These are phyloP conservation scores for Pestalotiopsis sp. DNA, from an alignment of 2,329 filamentous ascomycete genomes.

Conservation along the genomic window DNA sequence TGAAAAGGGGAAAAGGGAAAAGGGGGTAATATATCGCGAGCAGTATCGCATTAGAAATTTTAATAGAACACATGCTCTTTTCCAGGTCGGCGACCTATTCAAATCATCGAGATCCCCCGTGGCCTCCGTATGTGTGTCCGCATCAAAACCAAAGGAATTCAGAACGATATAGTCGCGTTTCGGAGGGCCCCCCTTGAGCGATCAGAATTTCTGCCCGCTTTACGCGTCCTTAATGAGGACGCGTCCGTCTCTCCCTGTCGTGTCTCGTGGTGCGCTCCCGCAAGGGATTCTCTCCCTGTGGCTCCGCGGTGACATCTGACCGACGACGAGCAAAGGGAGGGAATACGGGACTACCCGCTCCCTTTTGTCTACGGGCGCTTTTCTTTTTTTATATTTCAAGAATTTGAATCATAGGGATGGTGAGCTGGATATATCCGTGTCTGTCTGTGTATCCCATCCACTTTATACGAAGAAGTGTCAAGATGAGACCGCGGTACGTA, in stretches of 20 bases:
- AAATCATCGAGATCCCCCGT: neutral
- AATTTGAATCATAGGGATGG: too few relatives aligned
- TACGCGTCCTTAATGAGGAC: too few relatives aligned
- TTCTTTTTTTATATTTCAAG: too few relatives aligned
- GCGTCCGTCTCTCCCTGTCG: neutral
- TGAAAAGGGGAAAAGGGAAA: neutral
- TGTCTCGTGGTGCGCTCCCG: too few relatives aligned
- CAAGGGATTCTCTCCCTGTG: neutral
- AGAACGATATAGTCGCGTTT: neutral
- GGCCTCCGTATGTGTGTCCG: neutral
- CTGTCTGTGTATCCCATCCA: too few relatives aligned
- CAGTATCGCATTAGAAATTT: too few relatives aligned
- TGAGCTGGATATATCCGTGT: too few relatives aligned
- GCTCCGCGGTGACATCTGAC: neutral
- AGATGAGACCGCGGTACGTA: too few relatives aligned
- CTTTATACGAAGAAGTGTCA: too few relatives aligned
- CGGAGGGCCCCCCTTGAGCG: too few relatives aligned
- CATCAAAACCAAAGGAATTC: neutral
- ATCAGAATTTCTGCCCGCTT: neutral
- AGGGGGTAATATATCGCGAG: too few relatives aligned
- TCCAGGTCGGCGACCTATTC: neutral
- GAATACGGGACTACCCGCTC: neutral
- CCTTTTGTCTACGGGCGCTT: neutral
- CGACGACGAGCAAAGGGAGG: neutral
- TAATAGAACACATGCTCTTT: neutral